These are phyloP conservation scores for Leishmania gerbilli DNA, from an alignment of 208 protist genomes.

Conservation along the genomic window DNA sequence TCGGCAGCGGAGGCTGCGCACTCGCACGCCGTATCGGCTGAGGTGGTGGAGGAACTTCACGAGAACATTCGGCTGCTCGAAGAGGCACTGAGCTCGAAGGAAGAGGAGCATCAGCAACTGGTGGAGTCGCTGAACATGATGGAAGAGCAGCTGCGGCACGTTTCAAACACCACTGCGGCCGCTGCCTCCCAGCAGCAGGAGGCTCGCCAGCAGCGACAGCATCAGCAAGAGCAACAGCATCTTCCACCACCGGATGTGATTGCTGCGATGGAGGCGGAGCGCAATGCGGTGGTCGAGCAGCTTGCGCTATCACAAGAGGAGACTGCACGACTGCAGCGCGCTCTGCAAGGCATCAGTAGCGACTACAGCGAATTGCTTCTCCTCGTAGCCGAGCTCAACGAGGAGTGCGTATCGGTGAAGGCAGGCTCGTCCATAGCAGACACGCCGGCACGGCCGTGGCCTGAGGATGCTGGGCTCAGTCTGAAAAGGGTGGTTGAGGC, in stretches of 20 bases:
- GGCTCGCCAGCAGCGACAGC: neutral
- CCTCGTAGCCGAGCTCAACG: constrained; percentile 57
- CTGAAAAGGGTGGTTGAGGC: neutral
- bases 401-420: constrained; percentile 31
- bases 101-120: constrained; percentile 71
- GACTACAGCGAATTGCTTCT: constrained; percentile 64
- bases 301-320: constrained; percentile 14
- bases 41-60: constrained; percentile 30
- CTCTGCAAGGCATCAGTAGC: constrained; percentile 26
- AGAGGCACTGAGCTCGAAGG: constrained; percentile 58
- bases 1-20: constrained; percentile 1
- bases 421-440: constrained; percentile 14
- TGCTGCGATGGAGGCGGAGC: constrained; percentile 16
- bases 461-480: constrained; percentile 1
- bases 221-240: neutral
- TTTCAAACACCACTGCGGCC: constrained; percentile 14
- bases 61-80: constrained; percentile 64
- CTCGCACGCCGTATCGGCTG: constrained; percentile 1
- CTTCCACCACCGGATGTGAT: constrained; percentile 12
- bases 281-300: constrained; percentile 15
- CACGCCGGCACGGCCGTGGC: constrained; percentile 18
- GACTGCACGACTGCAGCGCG: constrained; percentile 7
- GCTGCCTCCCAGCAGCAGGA: constrained; percentile 10
- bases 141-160: constrained; percentile 56
- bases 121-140: constrained; percentile 70